Evolutionary conservation across 2,329 filamentous ascomycete genomes (phyloP).

Genomic region (Penicillium digitatum): DNA sequence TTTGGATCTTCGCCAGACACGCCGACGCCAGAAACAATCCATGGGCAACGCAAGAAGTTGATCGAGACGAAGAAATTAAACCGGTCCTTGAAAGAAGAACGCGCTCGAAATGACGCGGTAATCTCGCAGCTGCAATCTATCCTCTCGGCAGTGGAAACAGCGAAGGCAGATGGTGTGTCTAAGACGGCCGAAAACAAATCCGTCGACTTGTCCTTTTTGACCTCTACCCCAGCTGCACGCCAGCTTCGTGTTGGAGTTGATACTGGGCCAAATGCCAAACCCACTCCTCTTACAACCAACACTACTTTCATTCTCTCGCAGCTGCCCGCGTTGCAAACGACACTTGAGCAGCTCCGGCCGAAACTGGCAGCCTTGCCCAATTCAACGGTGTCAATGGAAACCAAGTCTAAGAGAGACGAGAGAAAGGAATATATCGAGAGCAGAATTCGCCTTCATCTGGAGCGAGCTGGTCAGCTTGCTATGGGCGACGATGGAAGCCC

Average conservation of each 20-base stretch:
- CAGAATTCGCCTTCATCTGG: conserved; percentile 71
- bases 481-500: conserved; percentile 33
- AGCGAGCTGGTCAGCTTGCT: conserved; percentile 48
- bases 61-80: conserved; percentile 76
- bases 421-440: conserved; percentile 78
- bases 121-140: conserved; percentile 62
- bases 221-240: conserved; percentile 47
- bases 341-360: conserved; percentile 65
- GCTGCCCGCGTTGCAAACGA: conserved; percentile 68
- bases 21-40: conserved; percentile 65
- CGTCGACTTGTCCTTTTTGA: conserved; percentile 55
- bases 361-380: conserved; percentile 51
- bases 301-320: conserved; percentile 74
- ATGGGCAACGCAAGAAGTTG: conserved; percentile 67
- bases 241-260: conserved; percentile 45
- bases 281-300: conserved; percentile 44
- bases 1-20: conserved; percentile 34
- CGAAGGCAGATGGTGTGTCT: conserved; percentile 17
- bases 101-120: conserved; percentile 66
- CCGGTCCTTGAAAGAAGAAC: conserved; percentile 64
- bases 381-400: conserved; percentile 36
- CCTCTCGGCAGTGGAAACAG: conserved; percentile 39
- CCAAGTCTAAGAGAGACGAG: conserved; percentile 61
- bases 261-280: conserved; percentile 33
- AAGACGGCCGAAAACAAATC: conserved; percentile 19